phyloP scores from a whole-genome alignment of 768 basidiomycete genomes.

The Neoboletus brunneissimus region DNA sequence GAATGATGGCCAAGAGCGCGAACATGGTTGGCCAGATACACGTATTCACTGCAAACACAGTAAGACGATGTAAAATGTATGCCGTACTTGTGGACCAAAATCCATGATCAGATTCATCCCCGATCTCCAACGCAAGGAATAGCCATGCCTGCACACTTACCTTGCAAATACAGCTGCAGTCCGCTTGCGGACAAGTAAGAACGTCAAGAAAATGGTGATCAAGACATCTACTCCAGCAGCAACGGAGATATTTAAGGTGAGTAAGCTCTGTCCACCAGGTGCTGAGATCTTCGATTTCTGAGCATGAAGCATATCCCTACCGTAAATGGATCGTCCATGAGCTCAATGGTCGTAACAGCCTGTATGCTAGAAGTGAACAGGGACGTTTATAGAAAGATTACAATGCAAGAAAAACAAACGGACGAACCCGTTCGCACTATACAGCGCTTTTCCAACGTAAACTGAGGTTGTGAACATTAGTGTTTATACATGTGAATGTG shows the following conservation, averaged over 20 bases:
- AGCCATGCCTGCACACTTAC: neutral
- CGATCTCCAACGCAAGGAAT: no score
- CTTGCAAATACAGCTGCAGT: neutral
- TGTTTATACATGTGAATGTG: neutral
- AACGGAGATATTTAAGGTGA: neutral
- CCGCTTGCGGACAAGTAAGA: neutral
- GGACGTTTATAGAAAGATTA: neutral
- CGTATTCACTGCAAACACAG: slow-evolving; percentile 3
- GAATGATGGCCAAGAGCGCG: slow-evolving; percentile 43
- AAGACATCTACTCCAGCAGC: neutral
- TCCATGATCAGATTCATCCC: neutral
- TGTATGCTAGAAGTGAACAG: neutral
- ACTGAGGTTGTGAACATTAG: neutral
- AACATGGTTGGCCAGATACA: slow-evolving; percentile 50
- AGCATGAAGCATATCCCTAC: neutral
- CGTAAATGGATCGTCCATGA: neutral
- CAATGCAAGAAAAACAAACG: neutral
- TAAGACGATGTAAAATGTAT: slow-evolving; percentile 9
- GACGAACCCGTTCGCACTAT: neutral
- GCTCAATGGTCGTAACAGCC: no score
- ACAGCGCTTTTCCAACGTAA: neutral
- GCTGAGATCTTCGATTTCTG: neutral
- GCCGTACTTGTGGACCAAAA: neutral
- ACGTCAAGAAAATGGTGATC: slow-evolving; percentile 2
- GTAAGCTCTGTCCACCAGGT: neutral